Conservation (phyloP, 2,329 filamentous ascomycete genomes). For the Lachnellula hyalina region DNA sequence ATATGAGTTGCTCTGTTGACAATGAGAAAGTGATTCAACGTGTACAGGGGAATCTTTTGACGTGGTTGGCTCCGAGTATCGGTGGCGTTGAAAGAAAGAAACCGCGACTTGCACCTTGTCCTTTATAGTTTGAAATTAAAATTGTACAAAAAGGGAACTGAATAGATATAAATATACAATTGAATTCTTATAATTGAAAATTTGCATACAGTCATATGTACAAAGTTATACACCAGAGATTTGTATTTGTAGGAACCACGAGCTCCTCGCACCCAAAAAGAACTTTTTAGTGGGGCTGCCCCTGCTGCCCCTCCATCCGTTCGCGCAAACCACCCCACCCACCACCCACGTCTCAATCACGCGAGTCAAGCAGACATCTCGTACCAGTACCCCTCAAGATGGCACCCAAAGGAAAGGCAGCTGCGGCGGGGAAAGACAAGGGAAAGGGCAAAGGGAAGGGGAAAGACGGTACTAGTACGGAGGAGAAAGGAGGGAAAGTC, state of each 20-base stretch:
- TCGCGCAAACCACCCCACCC: no score
- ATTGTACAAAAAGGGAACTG: no score
- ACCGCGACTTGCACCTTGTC: no score
- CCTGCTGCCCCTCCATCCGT: no score
- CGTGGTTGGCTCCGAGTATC: neutral
- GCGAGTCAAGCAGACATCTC: neutral
- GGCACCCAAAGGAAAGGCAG: conserved; percentile 28
- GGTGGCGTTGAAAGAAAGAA: neutral
- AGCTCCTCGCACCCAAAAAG: neutral
- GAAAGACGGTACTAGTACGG: conserved; percentile 37
- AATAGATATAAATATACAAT: no score
- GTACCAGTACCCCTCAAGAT: conserved; percentile 10
- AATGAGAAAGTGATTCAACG: neutral
- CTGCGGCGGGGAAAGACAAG: conserved; percentile 22
- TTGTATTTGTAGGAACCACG: no score
- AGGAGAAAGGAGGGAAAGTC: conserved; percentile 37
- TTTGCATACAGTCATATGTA: neutral
- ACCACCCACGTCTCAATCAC: neutral
- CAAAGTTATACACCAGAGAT: neutral
- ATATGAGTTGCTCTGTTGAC: neutral
- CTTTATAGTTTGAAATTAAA: no score
- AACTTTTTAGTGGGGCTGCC: conserved; percentile 5
- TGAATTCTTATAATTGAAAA: neutral
- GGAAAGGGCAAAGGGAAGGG: conserved; percentile 29
- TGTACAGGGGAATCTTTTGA: neutral